Evolutionary conservation across 306 rosid species (phyloP), one percentile per base, ranked within the genome.

Genomic region (Psophocarpus tetragonolobus): DNA sequence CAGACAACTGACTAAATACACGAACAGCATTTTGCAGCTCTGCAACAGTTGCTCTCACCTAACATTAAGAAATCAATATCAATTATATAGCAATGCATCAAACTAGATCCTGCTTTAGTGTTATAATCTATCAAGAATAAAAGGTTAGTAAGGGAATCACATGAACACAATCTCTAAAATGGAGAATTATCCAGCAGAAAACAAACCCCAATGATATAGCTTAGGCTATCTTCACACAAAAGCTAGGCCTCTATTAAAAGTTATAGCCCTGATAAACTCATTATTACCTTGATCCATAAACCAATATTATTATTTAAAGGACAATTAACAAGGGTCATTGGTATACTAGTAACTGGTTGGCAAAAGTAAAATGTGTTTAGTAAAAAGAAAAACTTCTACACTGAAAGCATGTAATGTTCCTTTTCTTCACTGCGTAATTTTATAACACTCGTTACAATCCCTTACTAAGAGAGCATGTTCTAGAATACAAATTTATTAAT

Each of bases 21-120:
- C 99, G 96, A 82, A 92, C 97, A 53, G 99, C 99, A 91, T 96
- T 96, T 86, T 93, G 98, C 14, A 96, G 89, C 83, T 87, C 97
- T 15, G 91, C 85, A 62, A 92, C 97, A 35, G 98, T 96, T 85
- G 89, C 84, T 39, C 99, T 90, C 80, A 96, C 99, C 99, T 95
- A 81, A 60, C 44, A 76, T 38, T 63, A 71, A 72, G 77, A 75
- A 81, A 72, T 15, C 41, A 53, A 78, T 23, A 63, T 70, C 69
- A 73, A 21, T 61, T 23, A 82, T 69, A 58, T 20, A 56, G 50
- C 57, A 65, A 57, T 7, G 50, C 4, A 75, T 45, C 32, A 64
- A 63, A 81, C 30, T 45, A 47, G 45, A 65, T 32, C 26, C 44
- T 42, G 12, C 15, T 33, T 44, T 14, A 64, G 33, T 20, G n/a